Conservation (phyloP, 495 filamentous ascomycete species). For the Neurospora pannonica region DNA sequence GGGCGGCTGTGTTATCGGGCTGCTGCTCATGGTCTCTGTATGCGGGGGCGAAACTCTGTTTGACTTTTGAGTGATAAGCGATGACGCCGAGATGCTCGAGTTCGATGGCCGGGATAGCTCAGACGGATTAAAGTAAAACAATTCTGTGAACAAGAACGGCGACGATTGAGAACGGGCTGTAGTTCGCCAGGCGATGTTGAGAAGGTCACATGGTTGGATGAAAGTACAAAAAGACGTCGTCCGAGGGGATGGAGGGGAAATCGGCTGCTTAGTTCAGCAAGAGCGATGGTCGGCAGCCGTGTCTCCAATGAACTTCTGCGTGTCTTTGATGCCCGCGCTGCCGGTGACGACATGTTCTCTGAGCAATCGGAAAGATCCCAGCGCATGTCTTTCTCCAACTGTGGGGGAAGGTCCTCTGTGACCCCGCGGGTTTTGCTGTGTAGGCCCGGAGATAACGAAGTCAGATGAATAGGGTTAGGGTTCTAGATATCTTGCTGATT, state of each 20-base stretch:
- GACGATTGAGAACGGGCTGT: neutral
- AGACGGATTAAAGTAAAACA: neutral
- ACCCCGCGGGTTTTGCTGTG: neutral
- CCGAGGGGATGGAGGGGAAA: neutral
- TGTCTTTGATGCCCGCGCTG: neutral
- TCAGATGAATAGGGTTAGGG: neutral
- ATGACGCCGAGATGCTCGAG: neutral
- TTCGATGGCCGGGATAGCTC: neutral
- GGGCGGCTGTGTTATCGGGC: neutral
- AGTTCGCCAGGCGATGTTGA: neutral
- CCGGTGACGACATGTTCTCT: neutral
- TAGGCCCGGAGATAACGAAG: neutral
- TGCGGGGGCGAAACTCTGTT: neutral
- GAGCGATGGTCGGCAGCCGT: neutral
- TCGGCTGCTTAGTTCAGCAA: neutral
- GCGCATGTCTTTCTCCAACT: neutral
- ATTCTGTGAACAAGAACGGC: neutral
- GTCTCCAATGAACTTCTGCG: neutral
- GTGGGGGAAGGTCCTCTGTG: neutral
- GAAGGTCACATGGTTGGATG: neutral
- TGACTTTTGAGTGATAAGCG: neutral
- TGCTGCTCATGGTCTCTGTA: neutral
- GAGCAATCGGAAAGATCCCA: neutral
- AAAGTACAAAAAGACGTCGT: neutral
- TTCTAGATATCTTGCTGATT: neutral